phyloP scores from a whole-genome alignment of 805 yeast genomes.

The Wickerhamomyces pijperi region DNA sequence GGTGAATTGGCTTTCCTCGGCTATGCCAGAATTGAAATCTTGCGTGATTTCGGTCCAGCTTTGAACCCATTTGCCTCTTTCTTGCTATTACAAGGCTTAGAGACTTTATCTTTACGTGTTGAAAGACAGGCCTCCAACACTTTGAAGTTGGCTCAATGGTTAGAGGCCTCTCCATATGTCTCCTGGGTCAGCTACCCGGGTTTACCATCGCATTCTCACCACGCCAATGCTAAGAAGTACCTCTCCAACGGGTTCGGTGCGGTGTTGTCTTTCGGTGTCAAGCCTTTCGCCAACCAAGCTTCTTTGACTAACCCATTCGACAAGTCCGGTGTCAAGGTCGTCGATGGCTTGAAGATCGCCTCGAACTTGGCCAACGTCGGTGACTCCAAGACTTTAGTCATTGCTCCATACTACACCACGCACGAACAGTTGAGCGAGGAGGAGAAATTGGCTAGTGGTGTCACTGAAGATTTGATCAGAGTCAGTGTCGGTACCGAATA shows the following conservation, averaged over 20 bases:
- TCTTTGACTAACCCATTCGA: slow-evolving; percentile 40
- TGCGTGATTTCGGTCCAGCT: slow-evolving; percentile 88
- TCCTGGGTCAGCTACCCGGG: slow-evolving; percentile 92
- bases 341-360: slow-evolving; percentile 74
- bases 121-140: slow-evolving; percentile 88
- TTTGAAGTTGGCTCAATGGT: slow-evolving; percentile 62
- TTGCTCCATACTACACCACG: slow-evolving; percentile 93
- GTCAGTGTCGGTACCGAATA: slow-evolving; percentile 86
- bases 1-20: slow-evolving; percentile 73
- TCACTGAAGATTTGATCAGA: slow-evolving; percentile 79
- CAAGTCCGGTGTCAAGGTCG: slow-evolving; percentile 74
- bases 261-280: slow-evolving; percentile 82
- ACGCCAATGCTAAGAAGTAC: slow-evolving; percentile 76
- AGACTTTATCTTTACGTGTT: slow-evolving; percentile 85
- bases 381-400: slow-evolving; percentile 88
- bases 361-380: slow-evolving; percentile 95
- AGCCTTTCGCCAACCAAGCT: slow-evolving; percentile 42
- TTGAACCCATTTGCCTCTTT: slow-evolving; percentile 84
- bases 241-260: slow-evolving; percentile 76
- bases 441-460: slow-evolving; percentile 79
- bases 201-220: slow-evolving; percentile 63
- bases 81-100: slow-evolving; percentile 82
- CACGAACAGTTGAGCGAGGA: slow-evolving; percentile 83
- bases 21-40: slow-evolving; percentile 70
- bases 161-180: slow-evolving; percentile 65